Conservation (phyloP, 2,329 filamentous ascomycete species). For the Talaromyces pinophilus region DNA sequence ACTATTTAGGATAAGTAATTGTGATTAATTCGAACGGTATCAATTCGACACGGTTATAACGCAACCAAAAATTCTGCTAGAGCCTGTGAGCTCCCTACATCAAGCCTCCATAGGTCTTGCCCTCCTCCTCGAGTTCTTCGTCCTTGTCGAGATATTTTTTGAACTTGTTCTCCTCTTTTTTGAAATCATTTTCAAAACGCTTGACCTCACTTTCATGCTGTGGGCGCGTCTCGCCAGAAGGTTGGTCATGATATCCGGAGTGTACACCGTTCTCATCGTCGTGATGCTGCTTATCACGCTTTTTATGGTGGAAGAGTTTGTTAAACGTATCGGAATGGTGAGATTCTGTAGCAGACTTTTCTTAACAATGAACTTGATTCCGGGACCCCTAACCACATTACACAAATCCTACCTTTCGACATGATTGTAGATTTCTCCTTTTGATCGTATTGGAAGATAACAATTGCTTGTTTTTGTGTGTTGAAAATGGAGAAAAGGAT, state of each 20-base stretch:
- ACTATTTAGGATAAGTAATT: background rate
- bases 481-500: background rate
- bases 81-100: background rate
- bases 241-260: background rate
- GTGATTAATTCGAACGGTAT: background rate
- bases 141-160: slow-evolving; percentile 15
- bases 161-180: slow-evolving; percentile 3
- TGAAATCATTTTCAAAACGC: background rate
- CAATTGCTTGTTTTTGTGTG: background rate
- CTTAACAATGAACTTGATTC: background rate
- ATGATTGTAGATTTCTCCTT: slow-evolving; percentile 1
- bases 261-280: background rate
- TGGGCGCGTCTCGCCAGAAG: background rate
- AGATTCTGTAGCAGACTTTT: background rate
- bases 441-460: background rate
- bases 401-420: slow-evolving; percentile 12
- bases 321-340: background rate
- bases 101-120: slow-evolving; percentile 15
- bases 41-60: background rate
- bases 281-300: slow-evolving; percentile 7
- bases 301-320: slow-evolving; percentile 18
- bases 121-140: slow-evolving; percentile 16
- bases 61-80: background rate
- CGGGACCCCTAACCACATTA: background rate
- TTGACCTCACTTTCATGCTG: slow-evolving; percentile 3